Percentiles rank a stretch among this genome's conserved stretches.
These are phyloP conservation scores for Talaromyces adpressus DNA, from an alignment of 495 filamentous ascomycete species.

Conservation along the genomic window DNA sequence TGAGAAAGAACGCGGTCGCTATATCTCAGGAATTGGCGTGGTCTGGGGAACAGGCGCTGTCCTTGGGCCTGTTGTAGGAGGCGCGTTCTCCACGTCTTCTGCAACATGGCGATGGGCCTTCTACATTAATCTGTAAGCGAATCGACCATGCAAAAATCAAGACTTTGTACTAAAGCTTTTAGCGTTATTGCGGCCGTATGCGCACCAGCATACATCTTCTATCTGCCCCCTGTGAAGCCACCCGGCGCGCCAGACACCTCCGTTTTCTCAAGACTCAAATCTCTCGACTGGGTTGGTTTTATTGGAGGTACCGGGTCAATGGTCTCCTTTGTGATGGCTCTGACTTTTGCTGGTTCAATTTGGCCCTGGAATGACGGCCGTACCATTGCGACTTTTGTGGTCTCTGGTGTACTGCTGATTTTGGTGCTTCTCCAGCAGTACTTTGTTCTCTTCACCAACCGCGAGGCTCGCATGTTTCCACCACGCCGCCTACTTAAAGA, in stretches of 20 bases:
- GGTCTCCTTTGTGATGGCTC: conserved; percentile 15
- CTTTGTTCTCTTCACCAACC: conserved; percentile 41
- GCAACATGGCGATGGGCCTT: conserved; percentile 38
- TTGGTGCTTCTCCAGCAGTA: conserved; percentile 36
- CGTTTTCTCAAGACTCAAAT: conserved; percentile 57
- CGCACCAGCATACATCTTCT: conserved; percentile 47
- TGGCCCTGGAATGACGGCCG: conserved; percentile 20
- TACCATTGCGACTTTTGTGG: conserved; percentile 20
- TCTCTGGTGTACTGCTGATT: conserved; percentile 16
- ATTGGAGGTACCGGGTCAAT: conserved; percentile 14
- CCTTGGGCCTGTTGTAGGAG: conserved; percentile 34
- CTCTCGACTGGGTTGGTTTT: conserved; percentile 26
- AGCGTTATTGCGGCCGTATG: conserved; percentile 37
- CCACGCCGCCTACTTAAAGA: neutral
- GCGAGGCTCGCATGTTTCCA: conserved; percentile 41
- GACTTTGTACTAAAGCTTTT: too few relatives aligned
- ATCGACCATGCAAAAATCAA: too few relatives aligned
- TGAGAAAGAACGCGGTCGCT: conserved; percentile 24
- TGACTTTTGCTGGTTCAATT: conserved; percentile 25
- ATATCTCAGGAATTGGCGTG: conserved; percentile 22
- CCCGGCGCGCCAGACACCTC: conserved; percentile 24
- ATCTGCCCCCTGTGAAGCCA: conserved; percentile 42
- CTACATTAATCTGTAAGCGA: conserved; percentile 55
- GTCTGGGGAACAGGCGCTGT: conserved; percentile 42
- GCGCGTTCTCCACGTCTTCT: conserved; percentile 22